A percentile compares a stretch with the other conserved stretches of the same genome.
Evolutionary conservation across 2,329 filamentous ascomycete species (phyloP).

Genomic region (Apiospora malaysiana): DNA sequence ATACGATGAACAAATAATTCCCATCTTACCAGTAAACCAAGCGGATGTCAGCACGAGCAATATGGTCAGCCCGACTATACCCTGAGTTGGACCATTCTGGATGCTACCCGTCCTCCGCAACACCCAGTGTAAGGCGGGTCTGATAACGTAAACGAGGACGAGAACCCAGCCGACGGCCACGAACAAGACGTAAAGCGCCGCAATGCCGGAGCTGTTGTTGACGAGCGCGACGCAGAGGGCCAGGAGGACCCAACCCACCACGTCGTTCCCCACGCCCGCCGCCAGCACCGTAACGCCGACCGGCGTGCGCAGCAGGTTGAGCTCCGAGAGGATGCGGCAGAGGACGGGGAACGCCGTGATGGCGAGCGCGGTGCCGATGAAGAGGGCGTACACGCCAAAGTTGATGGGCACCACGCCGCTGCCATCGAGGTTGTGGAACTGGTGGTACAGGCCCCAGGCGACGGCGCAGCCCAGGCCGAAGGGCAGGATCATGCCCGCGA

Average conservation of each 20-base stretch:
- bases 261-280: slow-evolving; percentile 92
- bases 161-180: slow-evolving; percentile 76
- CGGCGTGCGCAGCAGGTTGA: slow-evolving; percentile 82
- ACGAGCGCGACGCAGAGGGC: slow-evolving; percentile 93
- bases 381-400: slow-evolving; percentile 61
- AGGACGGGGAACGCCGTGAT: slow-evolving; percentile 93
- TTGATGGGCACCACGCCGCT: slow-evolving; percentile 34
- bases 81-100: slow-evolving; percentile 86
- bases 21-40: slow-evolving; percentile 58
- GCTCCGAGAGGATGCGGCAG: slow-evolving; percentile 89
- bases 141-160: slow-evolving; percentile 74
- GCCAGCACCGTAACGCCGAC: slow-evolving; percentile 92
- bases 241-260: slow-evolving; percentile 88
- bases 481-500: slow-evolving; percentile 73
- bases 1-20: too few species aligned
- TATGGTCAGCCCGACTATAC: slow-evolving; percentile 81
- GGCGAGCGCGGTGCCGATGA: slow-evolving; percentile 90
- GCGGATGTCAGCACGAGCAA: slow-evolving; percentile 74
- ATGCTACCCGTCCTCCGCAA: slow-evolving; percentile 77
- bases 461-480: slow-evolving; percentile 75
- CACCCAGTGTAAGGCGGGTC: slow-evolving; percentile 76
- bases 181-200: slow-evolving; percentile 84
- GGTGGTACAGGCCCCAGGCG: slow-evolving; percentile 71
- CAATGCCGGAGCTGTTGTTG: slow-evolving; percentile 82
- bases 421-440: slow-evolving; percentile 55